Conservation (phyloP, 1,139 yeast species). For the Hansenula sp. region DNA sequence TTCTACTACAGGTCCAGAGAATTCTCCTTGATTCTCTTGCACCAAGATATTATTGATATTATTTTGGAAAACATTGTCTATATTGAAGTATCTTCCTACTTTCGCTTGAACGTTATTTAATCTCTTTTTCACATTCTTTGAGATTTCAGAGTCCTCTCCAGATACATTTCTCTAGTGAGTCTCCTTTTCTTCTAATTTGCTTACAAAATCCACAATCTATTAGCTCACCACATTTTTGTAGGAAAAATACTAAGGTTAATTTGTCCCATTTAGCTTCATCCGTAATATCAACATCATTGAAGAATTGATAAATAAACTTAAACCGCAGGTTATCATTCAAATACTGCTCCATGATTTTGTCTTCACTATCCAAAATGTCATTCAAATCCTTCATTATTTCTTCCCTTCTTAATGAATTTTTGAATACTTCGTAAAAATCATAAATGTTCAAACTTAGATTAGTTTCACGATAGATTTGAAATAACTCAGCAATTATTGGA, state of each 20-base stretch:
- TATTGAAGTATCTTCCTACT: no score
- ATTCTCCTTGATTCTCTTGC: no score
- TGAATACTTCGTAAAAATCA: constrained; percentile 75
- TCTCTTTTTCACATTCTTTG: neutral
- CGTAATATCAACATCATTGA: constrained; percentile 18
- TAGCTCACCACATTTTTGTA: constrained; percentile 55
- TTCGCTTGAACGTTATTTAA: no score
- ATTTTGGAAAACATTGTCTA: no score
- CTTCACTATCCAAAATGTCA: constrained; percentile 20
- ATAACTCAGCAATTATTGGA: constrained; percentile 57
- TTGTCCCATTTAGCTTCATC: constrained; percentile 45
- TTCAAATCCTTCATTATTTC: constrained; percentile 34
- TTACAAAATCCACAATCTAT: constrained; percentile 50
- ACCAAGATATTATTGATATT: no score
- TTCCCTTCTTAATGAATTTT: constrained; percentile 43
- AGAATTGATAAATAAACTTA: constrained; percentile 21
- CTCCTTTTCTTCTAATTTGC: constrained; percentile 42
- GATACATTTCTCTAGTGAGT: constrained; percentile 50
- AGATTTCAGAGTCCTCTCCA: constrained; percentile 50
- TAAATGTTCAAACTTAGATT: constrained; percentile 68
- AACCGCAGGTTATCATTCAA: constrained; percentile 17
- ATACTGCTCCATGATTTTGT: constrained; percentile 17
- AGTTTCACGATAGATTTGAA: constrained; percentile 76
- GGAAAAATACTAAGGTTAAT: constrained; percentile 48
- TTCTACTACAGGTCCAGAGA: no score